These are phyloP conservation scores for Nicotiana undulata DNA, from an alignment of 257 asterid genomes.

Conservation along the genomic window DNA sequence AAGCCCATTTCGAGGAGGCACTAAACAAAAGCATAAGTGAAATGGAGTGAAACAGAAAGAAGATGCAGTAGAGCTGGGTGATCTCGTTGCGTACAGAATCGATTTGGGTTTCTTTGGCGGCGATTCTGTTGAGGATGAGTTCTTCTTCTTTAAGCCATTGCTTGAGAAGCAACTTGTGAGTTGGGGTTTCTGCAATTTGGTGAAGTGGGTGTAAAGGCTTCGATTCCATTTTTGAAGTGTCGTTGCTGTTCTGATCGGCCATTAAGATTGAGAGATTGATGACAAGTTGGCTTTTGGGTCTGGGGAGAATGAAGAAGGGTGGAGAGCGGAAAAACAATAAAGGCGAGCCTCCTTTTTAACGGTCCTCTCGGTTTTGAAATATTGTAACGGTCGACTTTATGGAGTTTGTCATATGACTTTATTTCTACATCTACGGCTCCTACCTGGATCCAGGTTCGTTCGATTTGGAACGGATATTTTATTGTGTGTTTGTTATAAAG, in stretches of 20 bases:
- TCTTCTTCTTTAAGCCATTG: constrained; percentile 95
- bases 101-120: constrained; percentile 70
- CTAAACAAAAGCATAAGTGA: constrained; percentile 74
- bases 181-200: constrained; percentile 71
- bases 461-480: not conserved
- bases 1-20: constrained; percentile 30
- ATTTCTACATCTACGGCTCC: not conserved
- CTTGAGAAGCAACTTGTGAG: constrained; percentile 88
- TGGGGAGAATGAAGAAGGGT: not conserved
- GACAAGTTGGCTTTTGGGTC: not conserved
- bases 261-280: constrained; percentile 8
- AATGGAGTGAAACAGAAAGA: constrained; percentile 86
- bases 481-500: no score
- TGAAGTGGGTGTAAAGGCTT: constrained; percentile 64
- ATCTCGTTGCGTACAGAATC: constrained; percentile 59
- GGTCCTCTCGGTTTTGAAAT: constrained; percentile 33
- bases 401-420: not conserved
- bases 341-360: constrained; percentile 25
- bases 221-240: constrained; percentile 36
- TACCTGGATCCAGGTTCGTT: not conserved
- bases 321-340: not conserved
- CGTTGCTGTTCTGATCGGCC: constrained; percentile 19
- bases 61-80: constrained; percentile 75
- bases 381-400: constrained; percentile 40
- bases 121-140: constrained; percentile 66